Conservation (phyloP, 1,284 basidiomycete species). For the Polyporus tsugae region DNA sequence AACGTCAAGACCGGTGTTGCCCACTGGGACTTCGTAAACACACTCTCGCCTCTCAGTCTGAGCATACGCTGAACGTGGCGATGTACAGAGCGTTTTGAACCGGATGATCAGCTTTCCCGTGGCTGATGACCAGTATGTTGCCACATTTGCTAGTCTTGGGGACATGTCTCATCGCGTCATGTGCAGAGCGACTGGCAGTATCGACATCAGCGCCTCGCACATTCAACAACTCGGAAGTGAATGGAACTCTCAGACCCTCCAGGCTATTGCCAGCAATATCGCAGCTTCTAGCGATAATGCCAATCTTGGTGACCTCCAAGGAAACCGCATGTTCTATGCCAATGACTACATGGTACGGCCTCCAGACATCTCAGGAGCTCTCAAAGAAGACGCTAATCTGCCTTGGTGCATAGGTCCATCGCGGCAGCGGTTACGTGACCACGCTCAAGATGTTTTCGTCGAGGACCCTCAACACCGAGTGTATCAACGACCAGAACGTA, state of each 20-base stretch:
- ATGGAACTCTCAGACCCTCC: slow-evolving; percentile 57
- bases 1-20: slow-evolving; percentile 62
- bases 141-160: no score
- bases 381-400: neutral
- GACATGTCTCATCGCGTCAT: neutral
- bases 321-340: slow-evolving; percentile 72
- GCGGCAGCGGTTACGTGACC: slow-evolving; percentile 64
- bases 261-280: slow-evolving; percentile 51
- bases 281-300: slow-evolving; percentile 50
- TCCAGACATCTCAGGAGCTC: neutral
- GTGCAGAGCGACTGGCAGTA: slow-evolving; percentile 59
- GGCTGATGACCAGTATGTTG: slow-evolving; percentile 60
- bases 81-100: slow-evolving; percentile 62
- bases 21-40: slow-evolving; percentile 73
- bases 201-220: slow-evolving; percentile 65
- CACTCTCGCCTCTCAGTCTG: neutral
- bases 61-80: neutral
- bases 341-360: slow-evolving; percentile 71
- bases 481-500: slow-evolving; percentile 68
- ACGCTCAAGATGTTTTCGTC: slow-evolving; percentile 73
- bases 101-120: slow-evolving; percentile 72
- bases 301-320: slow-evolving; percentile 64
- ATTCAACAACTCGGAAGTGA: slow-evolving; percentile 57
- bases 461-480: slow-evolving; percentile 71
- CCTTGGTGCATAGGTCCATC: slow-evolving; percentile 55